Base-by-base conservation (phyloP, 1,139 yeast genomes). In the Suhomyces kunorum region DNA sequence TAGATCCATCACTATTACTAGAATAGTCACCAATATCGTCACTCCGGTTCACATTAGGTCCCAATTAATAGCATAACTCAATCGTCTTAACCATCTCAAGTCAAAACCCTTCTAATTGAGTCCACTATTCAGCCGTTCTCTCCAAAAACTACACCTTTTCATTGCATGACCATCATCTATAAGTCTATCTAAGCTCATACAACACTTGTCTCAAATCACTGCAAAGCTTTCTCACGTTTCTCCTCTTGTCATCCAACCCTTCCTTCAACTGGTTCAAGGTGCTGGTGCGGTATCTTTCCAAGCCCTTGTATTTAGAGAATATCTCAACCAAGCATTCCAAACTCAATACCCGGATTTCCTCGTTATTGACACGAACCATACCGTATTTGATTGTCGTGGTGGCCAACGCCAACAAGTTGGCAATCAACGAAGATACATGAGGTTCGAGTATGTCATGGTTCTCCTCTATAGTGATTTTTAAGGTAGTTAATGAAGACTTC, bases 191-290 rank as follows among this genome's bases (percentile, higher is more conserved):
- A 36, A 76, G 51, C 50, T 85, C 94, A 58, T 66, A 86, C 49
- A 79, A 82, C 2, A 74, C 67, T 57, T 92, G 98, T 55, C 96
- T 78, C 38, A 92, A 80, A 50, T 84, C 87, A 40, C 85, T 81
- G 7, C 90, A 84, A 39, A 79, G 74, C 56, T 80, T 83, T 53
- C 98, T 76, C 2, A 92, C 87, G 5, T 61, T 64, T 59, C 98
- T 76, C 55, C 74, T 83, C 39, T 73, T 76, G 58, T 92, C 97
- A 50, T 87, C 95, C 48, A 92, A 66, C 1, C 76, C 81, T 1
- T 54, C 55, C 2, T 66, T 68, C 38, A 87, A 64, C 8, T 69
- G 71, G 18, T 54, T 61, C 32, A 87, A 68, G 7, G 87, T 71
- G 4, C 59, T 61, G 6, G 61, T 55, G 53, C 79, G 80, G 54